Evolutionary conservation across 2,329 filamentous ascomycete genomes (phyloP), one percentile per base, ranked within the genome.

Genomic region (Colletotrichum tofieldiae): DNA sequence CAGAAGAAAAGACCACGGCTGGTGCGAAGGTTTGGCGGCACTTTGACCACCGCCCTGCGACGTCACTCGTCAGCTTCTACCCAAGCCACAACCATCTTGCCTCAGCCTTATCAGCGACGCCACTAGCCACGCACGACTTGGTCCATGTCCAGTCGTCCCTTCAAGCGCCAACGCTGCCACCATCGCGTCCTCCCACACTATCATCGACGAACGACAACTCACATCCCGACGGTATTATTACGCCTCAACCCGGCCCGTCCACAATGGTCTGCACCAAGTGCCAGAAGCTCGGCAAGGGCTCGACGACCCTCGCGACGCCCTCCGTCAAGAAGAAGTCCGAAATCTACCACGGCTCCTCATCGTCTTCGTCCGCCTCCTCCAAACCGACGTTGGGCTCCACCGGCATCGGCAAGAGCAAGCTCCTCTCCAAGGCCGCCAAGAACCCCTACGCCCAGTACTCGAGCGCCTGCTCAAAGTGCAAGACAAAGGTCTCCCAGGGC

Each of bases 241-340:
- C 35, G 14, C 12, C 5, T 18, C 35, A 60, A 54, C 23, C 1
- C 2, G 11, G 41, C 3, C n/a, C 35, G 16, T 14, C 47, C 73
- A 82, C 75, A 61, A 91, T 92, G 90, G 90, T 92, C 71, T 92
- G 90, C 83, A 81, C 85, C 74, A 92, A 90, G 82, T 92, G 90
- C 76, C 86, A 90, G 76, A 91, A 90, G 80, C 86, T 89, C 65
- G 82, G 87, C 67, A 90, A 90, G 80, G 83, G 86, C 65, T 92
- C 90, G 18, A 85, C 88, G 16, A 77, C 75, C 23, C 86, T 92
- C 68, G 90, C 89, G 73, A 92, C 90, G 0, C 90, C 90, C 0
- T 88, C 85, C 37, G 90, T 92, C 73, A 92, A 92, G 81, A 90
- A 90, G 82, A 92, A 90, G 84, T 89, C 81, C 77, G 90, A 92